Base-by-base conservation (phyloP, 495 filamentous ascomycete species). In the Daldinia childiae region DNA sequence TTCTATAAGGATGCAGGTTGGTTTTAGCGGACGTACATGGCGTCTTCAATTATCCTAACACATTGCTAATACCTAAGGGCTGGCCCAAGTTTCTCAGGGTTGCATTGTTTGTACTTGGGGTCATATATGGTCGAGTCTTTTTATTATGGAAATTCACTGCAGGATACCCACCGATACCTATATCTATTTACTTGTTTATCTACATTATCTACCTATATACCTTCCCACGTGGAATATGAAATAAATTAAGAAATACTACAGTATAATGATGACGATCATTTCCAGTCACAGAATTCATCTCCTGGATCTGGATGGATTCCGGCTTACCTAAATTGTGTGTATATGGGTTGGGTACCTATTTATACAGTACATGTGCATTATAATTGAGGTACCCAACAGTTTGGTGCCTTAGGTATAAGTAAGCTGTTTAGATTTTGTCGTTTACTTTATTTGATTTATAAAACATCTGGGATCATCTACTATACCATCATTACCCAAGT, bases 101-200 rank as follows among this genome's bases (percentile, higher is more conserved):
- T 24, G 17, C 17, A 21, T 36, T 59, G 27, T 58, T 66, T 29
- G 27, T 19, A 30, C 54, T 27, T 27, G 62, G 62, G 50, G 32
- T 52, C 62, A 24, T 69, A 64, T 48, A 64, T 69, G 60, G 67
- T 24, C 41, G 68, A 66, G 58, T 66, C 39, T 54, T 64, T 38
- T 19, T 63, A 63, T 64, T 48, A 69, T 64, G 45, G 63, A 55
- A 62, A 63, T 38, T 57, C 62, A 52, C 17, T 71, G 48, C 54
- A 66, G 58, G 58, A 71, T 71, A 71, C 68, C 63, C 68, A 66
- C 58, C 43, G 62, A 65, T 62, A 58, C 34, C 26, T 62, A 71
- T 71, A 63, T 52, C 52, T 64, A 63, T 58, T 55, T 51, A 24
- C 34, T 56, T 69, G 17, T 29, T 52, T 58, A 34, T 9, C 15